Base-by-base conservation (phyloP, 1,284 basidiomycete genomes). In the Trametes pubescens region DNA sequence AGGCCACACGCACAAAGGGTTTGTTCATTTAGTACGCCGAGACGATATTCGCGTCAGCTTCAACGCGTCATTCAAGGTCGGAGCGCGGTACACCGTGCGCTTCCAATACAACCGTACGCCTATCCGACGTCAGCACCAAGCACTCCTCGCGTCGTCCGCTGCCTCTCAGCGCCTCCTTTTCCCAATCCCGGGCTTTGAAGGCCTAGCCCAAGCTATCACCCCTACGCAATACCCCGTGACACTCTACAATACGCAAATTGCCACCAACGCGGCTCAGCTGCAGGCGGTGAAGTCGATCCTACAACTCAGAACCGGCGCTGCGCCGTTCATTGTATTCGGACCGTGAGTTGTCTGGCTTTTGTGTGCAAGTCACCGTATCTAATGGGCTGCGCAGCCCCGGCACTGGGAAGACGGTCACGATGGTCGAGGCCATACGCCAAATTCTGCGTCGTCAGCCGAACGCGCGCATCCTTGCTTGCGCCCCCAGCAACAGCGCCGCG, bases 391-490 rank as follows among this genome's bases (percentile, higher is more conserved):
- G 4, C 52, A 88, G 86, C 4, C 87, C 86, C 5, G 87, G 88
- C 13, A 90, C 89, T 0, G 89, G 89, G 0, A 91, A 90, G 75
- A 91, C 89, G 0, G 82, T 90, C 16, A 90, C 88, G 0, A 78
- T 88, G 4, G 82, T 91, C 0, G 89, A 92, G 73, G 81, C 86
- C 0, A 89, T 91, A 22, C 78, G 75, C 2, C 90, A 91, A 71
- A 68, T 91, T 13, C 75, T 90, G 0, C 65, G 64, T 3, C 63
- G 69, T 3, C 73, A 84, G 59, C 80, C 82, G 0, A 60, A 75
- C 0, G 80, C 85, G 0, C 80, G 77, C 24, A 79, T 91, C 57
- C 79, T 91, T 2, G 87, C 86, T 0, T 90, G 87, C 63, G 89
- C 89, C 0, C 89, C 85, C 0, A 84, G 80, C 72, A 89, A 89